A percentile compares a stretch with the other conserved stretches of the same genome.
Evolutionary conservation across 208 protist species (phyloP).

Genomic region (Acanthamoeba divionensis): DNA sequence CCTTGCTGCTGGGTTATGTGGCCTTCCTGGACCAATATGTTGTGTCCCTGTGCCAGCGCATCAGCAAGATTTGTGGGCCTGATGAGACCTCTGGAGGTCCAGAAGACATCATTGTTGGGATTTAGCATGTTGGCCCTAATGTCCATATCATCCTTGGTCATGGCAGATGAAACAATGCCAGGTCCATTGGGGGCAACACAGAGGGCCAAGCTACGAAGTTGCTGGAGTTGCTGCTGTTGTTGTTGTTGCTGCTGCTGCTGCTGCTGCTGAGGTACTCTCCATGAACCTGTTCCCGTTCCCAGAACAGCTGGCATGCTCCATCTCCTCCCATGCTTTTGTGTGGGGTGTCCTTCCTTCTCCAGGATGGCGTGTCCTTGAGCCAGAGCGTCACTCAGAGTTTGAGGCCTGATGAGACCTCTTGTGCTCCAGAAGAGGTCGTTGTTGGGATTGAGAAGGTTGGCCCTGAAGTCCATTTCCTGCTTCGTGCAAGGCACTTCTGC

Average conservation of each 20-base stretch:
- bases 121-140: background rate
- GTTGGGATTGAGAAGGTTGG: constrained; percentile 40
- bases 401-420: background rate
- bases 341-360: constrained; percentile 7
- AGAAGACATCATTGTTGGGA: constrained; percentile 42
- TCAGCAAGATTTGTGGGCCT: background rate
- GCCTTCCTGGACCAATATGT: background rate
- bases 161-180: too few species aligned
- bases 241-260: too few species aligned
- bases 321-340: constrained; percentile 12
- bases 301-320: too few species aligned
- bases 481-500: too few species aligned
- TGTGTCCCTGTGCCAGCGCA: constrained; percentile 9
- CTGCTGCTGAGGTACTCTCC: too few species aligned
- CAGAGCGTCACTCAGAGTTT: background rate
- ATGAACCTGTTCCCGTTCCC: too few species aligned
- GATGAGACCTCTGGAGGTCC: background rate
- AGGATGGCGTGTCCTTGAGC: background rate
- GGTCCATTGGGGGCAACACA: background rate
- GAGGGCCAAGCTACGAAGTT: too few species aligned
- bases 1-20: background rate
- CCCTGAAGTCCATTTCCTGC: constrained; percentile 38
- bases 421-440: constrained; percentile 41
- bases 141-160: constrained; percentile 38
- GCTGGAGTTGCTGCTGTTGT: too few species aligned